phyloP scores from a whole-genome alignment of 177 flowering plant species.

The Vitis hybrid region DNA sequence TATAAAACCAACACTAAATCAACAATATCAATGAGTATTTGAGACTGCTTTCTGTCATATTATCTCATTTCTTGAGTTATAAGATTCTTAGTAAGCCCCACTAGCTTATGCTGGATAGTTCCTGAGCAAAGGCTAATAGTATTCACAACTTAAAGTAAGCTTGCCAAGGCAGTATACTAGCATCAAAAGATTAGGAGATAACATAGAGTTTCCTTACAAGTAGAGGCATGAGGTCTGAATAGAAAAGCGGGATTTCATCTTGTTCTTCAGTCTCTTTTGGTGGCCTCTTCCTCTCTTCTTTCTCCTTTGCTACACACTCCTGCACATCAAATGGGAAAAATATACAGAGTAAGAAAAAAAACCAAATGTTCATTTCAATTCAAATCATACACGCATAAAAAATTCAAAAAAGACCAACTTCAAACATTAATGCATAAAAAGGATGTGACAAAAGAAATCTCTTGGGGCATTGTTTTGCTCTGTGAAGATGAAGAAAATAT shows the following conservation, averaged over 20 bases:
- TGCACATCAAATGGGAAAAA: slow-evolving; percentile 15
- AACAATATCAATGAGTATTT: too few relatives aligned
- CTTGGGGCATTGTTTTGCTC: too few relatives aligned
- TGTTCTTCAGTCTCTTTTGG: slow-evolving; percentile 26
- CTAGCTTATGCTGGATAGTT: too few relatives aligned
- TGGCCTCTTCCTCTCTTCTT: slow-evolving; percentile 51
- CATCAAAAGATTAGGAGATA: not conserved
- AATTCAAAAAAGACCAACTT: not conserved
- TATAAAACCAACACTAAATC: too few relatives aligned
- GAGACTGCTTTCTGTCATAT: too few relatives aligned
- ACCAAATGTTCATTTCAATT: too few relatives aligned
- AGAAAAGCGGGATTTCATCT: slow-evolving; percentile 84
- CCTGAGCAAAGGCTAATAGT: too few relatives aligned
- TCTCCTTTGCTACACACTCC: slow-evolving; percentile 81
- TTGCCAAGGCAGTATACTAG: not conserved
- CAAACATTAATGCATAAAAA: not conserved
- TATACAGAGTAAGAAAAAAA: not conserved
- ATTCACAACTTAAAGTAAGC: not conserved
- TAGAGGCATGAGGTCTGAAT: slow-evolving; percentile 92
- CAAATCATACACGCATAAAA: not conserved
- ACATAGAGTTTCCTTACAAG: slow-evolving; percentile 51
- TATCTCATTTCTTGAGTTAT: too few relatives aligned
- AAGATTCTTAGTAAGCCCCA: too few relatives aligned
- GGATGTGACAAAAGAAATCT: not conserved
- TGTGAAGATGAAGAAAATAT: too few relatives aligned